These are phyloP conservation scores for Santalum album DNA, from an alignment of 164 flowering plant genomes.

Conservation along the genomic window DNA sequence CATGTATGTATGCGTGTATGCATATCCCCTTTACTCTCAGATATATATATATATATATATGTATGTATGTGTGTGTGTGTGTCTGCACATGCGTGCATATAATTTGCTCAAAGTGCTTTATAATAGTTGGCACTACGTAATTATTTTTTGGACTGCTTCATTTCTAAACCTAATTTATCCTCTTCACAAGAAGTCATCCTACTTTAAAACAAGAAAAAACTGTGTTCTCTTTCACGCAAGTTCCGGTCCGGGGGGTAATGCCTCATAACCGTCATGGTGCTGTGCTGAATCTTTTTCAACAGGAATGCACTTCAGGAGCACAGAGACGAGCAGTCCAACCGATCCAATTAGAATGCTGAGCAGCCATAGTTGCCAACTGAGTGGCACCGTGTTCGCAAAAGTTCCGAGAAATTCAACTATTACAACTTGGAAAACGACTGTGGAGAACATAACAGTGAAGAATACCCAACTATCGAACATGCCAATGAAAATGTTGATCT, in stretches of 20 bases:
- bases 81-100: no score
- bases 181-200: background rate
- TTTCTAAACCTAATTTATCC: no score
- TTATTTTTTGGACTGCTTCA: no score
- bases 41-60: no score
- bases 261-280: slow-evolving; percentile 17
- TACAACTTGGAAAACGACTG: slow-evolving; percentile 40
- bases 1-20: no score
- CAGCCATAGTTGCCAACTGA: slow-evolving; percentile 38
- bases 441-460: slow-evolving; percentile 27
- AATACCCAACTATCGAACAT: slow-evolving; percentile 40
- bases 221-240: background rate
- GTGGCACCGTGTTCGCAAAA: slow-evolving; percentile 46
- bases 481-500: slow-evolving; percentile 44
- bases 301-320: slow-evolving; percentile 39
- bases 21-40: no score
- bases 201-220: background rate
- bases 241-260: slow-evolving; percentile 14
- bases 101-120: no score
- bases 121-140: no score
- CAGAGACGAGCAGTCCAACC: slow-evolving; percentile 47
- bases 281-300: slow-evolving; percentile 8
- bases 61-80: no score
- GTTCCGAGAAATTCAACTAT: slow-evolving; percentile 48
- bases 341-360: slow-evolving; percentile 37